phyloP scores from a whole-genome alignment of 2,329 filamentous ascomycete genomes.

The Fusarium kyushuense region DNA sequence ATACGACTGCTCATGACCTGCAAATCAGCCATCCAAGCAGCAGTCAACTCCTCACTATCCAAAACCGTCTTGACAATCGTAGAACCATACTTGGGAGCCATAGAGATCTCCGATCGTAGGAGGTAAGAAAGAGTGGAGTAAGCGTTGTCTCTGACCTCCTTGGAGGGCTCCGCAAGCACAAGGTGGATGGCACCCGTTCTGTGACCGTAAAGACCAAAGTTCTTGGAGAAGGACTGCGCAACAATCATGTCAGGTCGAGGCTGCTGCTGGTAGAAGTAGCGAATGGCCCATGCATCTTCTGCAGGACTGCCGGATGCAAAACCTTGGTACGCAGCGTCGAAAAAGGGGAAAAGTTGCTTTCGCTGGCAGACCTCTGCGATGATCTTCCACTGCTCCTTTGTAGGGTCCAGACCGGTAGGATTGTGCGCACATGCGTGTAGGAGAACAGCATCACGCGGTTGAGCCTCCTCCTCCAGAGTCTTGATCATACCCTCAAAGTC shows the following conservation, averaged over 20 bases:
- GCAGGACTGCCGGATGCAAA: conserved; percentile 91
- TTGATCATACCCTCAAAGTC: conserved; percentile 90
- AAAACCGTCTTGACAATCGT: conserved; percentile 87
- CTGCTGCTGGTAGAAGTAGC: conserved; percentile 78
- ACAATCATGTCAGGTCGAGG: conserved; percentile 83
- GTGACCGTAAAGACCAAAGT: conserved; percentile 98
- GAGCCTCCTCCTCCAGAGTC: conserved; percentile 72
- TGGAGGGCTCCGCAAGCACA: conserved; percentile 87
- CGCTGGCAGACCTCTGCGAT: conserved; percentile 80
- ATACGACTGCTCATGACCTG: conserved; percentile 94
- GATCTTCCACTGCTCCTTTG: conserved; percentile 91
- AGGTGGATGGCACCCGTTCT: conserved; percentile 96
- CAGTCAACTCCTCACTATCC: conserved; percentile 82
- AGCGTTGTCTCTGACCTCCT: conserved; percentile 56
- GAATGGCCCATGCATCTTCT: conserved; percentile 87
- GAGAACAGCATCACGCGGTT: conserved; percentile 83
- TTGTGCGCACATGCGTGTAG: conserved; percentile 98
- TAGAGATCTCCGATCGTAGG: conserved; percentile 95
- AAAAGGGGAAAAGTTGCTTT: conserved; percentile 94
- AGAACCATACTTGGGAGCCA: conserved; percentile 93
- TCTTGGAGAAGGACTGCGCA: conserved; percentile 96
- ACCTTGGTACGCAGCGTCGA: conserved; percentile 97
- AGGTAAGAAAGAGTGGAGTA: conserved; percentile 63
- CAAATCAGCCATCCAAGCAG: conserved; percentile 92
- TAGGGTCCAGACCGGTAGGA: conserved; percentile 95